Base-by-base conservation (phyloP, 805 yeast genomes). In the Metschnikowia sp. region DNA sequence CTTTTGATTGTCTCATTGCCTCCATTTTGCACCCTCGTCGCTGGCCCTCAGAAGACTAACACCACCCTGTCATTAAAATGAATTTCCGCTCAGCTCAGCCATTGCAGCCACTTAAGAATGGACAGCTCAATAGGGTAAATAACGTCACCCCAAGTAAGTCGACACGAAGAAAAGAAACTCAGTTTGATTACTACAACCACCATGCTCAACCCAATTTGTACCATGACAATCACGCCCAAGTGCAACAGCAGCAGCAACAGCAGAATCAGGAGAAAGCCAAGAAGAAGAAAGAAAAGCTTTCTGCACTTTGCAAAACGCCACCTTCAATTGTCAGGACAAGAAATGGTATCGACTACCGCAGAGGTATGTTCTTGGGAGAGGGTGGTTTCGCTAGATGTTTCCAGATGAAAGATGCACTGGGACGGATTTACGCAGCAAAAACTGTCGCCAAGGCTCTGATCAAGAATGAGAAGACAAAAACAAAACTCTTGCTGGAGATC, bases 311-410 rank as follows among this genome's bases (percentile, higher is more conserved):
- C 68, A 88, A 89, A 68, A 94, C 99, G 2, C 99, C 99, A 2
- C 99, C 99, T 32, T 86, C 96, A 13, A 77, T 91, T 54, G 95
- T 94, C 55, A 79, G 92, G 57, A 88, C 94, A 37, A 80, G 91
- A 68, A 77, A 79, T 49, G 97, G 97, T 38, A 81, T 88, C 62
- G 95, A 90, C 58, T 94, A 87, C 67, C 88, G 86, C 54, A 80
- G 98, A 63, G 98, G 98, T 1, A 76, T 76, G 50, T 91, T 90
- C 59, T 74, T 94, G 32, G 99, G 99, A 33, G 98, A 92, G 71
- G 99, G 99, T 51, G 99, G 99, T 0, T 94, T 94, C 74, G 99
- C 99, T 13, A 82, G 98, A 62, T 94, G 99, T 64, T 94, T 94
- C 70, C 97, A 94, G 66, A 94, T 94, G 76, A 88, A 86, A 63